phyloP scores from a whole-genome alignment of 352 stramenopile genomes.

The Phytophthora sansomeana region DNA sequence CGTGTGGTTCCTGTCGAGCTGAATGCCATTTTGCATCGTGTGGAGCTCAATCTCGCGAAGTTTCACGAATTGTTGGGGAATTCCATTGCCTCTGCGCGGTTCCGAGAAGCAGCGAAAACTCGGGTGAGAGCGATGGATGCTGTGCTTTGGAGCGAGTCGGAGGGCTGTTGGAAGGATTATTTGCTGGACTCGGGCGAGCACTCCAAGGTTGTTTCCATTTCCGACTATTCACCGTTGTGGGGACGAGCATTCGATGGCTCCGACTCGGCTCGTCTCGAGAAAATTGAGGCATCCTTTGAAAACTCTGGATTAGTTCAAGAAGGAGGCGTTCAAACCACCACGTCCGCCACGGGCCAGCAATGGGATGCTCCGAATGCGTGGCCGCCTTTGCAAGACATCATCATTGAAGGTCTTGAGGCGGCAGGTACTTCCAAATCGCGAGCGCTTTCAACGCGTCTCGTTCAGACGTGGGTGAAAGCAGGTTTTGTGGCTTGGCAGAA shows the following conservation, averaged over 20 bases:
- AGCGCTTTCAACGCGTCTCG: conserved; percentile 52
- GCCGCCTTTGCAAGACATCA: conserved; percentile 83
- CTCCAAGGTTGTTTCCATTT: conserved; percentile 59
- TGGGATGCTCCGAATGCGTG: conserved; percentile 90
- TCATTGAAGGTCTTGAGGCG: conserved; percentile 75
- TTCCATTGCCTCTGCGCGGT: conserved; percentile 35
- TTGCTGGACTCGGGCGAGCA: conserved; percentile 57
- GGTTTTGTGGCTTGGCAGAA: conserved; percentile 70
- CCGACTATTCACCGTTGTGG: conserved; percentile 82
- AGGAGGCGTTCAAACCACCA: conserved; percentile 80
- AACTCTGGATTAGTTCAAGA: conserved; percentile 65
- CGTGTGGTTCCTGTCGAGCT: conserved; percentile 84
- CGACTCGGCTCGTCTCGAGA: conserved; percentile 48
- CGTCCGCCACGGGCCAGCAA: conserved; percentile 75
- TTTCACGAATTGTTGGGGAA: conserved; percentile 65
- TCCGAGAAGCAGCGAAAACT: conserved; percentile 24
- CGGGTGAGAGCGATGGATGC: conserved; percentile 65
- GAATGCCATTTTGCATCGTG: conserved; percentile 82
- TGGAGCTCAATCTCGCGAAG: conserved; percentile 74
- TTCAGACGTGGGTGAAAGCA: conserved; percentile 71
- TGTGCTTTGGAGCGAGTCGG: conserved; percentile 69
- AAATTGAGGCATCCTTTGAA: conserved; percentile 55
- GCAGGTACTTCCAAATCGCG: conserved; percentile 47
- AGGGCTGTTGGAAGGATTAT: conserved; percentile 75
- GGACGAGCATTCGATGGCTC: conserved; percentile 62